phyloP scores from a whole-genome alignment of 345 rosid species.

The Eucalyptus leucophloia region DNA sequence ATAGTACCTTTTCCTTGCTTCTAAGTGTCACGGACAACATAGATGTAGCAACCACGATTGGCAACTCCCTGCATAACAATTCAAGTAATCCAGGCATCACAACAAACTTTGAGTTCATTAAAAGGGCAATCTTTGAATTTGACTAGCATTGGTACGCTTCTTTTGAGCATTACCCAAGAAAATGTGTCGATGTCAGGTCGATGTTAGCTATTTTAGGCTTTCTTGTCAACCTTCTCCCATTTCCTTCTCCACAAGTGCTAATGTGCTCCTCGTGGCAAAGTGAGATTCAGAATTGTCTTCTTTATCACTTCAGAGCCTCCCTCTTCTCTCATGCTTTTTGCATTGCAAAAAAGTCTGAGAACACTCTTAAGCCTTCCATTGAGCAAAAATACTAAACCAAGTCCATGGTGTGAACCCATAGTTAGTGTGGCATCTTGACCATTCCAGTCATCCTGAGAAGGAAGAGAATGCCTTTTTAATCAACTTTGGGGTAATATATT shows the following conservation, averaged over 20 bases:
- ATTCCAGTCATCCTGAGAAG: constrained; percentile 64
- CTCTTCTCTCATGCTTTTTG: neutral
- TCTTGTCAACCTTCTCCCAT: constrained; percentile 86
- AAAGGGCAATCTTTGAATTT: neutral
- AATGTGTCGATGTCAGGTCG: neutral
- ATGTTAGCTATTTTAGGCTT: constrained; percentile 39
- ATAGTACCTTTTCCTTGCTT: constrained; percentile 68
- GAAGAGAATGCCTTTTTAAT: neutral
- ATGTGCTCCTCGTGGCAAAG: constrained; percentile 39
- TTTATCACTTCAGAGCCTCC: neutral
- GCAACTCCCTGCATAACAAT: constrained; percentile 58
- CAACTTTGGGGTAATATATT: neutral
- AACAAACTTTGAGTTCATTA: neutral
- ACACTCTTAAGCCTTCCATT: neutral
- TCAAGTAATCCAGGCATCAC: neutral
- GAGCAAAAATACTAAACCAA: neutral
- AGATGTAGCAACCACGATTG: constrained; percentile 80
- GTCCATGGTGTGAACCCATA: constrained; percentile 24
- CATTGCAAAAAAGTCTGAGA: neutral
- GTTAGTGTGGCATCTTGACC: constrained; percentile 96
- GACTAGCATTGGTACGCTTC: neutral
- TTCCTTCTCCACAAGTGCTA: constrained; percentile 89
- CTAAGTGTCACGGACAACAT: constrained; percentile 86
- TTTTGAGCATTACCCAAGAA: neutral
- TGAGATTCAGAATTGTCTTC: neutral